Conservation (phyloP, 257 asterid species). For the Ilex asprella region DNA sequence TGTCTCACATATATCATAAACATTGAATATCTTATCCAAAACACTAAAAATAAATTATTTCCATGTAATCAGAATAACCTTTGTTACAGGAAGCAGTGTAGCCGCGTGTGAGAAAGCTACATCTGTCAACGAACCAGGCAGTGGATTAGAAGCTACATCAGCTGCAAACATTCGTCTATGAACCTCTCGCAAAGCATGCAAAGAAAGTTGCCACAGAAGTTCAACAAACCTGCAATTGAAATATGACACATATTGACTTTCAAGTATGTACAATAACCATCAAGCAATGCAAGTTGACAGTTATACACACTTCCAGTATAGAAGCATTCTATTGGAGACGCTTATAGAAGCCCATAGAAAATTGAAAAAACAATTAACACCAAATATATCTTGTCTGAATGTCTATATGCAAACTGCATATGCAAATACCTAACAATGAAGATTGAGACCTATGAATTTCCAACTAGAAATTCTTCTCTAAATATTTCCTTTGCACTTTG, state of each 20-base stretch:
- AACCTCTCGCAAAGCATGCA: constrained; percentile 98
- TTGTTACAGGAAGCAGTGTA: constrained; percentile 89
- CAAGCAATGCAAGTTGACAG: not conserved
- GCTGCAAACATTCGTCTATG: constrained; percentile 84
- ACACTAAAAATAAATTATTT: not conserved
- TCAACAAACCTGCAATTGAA: constrained; percentile 76
- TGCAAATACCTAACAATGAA: too few relatives aligned
- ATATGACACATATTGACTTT: constrained; percentile 8
- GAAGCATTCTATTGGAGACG: constrained; percentile 2
- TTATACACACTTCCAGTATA: constrained; percentile 2
- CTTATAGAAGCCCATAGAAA: constrained; percentile 3
- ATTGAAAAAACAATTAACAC: constrained; percentile 2
- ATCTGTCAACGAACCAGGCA: constrained; percentile 95
- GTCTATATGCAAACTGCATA: too few relatives aligned
- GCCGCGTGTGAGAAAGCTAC: constrained; percentile 99
- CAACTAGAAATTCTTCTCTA: too few relatives aligned
- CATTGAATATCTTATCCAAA: too few relatives aligned
- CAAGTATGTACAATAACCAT: not conserved
- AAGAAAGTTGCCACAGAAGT: constrained; percentile 95
- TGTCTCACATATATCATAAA: too few relatives aligned
- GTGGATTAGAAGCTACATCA: constrained; percentile 85
- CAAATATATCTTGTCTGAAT: too few relatives aligned
- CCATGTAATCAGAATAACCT: constrained; percentile 35
- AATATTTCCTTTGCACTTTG: too few relatives aligned
- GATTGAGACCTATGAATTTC: too few relatives aligned